These are phyloP conservation scores for Candida dendrica DNA, from an alignment of 805 yeast genomes.

Conservation along the genomic window DNA sequence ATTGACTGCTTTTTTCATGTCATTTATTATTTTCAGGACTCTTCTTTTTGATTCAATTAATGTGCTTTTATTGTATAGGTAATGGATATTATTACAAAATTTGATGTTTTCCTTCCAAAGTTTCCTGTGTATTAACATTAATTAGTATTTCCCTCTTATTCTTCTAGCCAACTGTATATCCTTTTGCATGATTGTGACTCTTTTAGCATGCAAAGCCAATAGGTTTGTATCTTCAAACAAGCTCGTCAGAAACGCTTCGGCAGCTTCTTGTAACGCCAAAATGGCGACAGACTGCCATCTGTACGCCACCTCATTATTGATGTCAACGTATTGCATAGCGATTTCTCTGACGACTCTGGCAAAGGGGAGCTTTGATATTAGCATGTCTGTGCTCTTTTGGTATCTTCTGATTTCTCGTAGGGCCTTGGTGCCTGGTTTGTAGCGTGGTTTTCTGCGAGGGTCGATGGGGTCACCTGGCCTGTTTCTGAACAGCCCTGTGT, in stretches of 20 bases:
- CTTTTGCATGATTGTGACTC: constrained; percentile 97
- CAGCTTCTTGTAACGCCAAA: constrained; percentile 97
- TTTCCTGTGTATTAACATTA: no score
- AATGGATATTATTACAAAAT: no score
- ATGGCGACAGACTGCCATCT: constrained; percentile 97
- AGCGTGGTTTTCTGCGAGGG: constrained; percentile 90
- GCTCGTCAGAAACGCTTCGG: constrained; percentile 95
- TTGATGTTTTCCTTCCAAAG: no score
- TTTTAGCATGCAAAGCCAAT: constrained; percentile 98
- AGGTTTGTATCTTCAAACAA: constrained; percentile 96
- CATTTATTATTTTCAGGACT: no score
- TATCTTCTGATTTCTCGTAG: constrained; percentile 95
- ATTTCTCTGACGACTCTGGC: constrained; percentile 95
- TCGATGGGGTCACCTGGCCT: no score
- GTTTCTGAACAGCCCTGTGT: no score
- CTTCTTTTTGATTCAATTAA: no score
- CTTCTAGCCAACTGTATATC: constrained; percentile 97
- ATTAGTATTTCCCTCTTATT: no score
- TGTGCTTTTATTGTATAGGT: no score
- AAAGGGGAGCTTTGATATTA: constrained; percentile 95
- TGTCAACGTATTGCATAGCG: no score
- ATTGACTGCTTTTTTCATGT: no score
- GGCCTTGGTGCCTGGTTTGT: constrained; percentile 96
- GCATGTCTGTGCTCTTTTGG: constrained; percentile 91
- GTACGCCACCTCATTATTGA: constrained; percentile 86